Evolutionary conservation across 495 filamentous ascomycete species (phyloP).

Genomic region (Neurospora sp.): DNA sequence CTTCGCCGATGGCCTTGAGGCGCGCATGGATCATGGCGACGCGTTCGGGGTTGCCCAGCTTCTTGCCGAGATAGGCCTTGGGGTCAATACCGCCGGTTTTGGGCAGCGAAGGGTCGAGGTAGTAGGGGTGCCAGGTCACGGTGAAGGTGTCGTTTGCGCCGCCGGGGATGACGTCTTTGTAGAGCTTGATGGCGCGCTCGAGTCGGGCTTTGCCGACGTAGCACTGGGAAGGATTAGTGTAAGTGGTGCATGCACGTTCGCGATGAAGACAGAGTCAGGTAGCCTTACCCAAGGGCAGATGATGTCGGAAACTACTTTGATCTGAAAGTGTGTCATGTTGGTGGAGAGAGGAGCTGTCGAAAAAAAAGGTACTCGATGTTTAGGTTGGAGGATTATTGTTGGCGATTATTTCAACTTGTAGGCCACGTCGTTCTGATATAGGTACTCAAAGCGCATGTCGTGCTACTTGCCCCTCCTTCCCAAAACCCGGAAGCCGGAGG

Average conservation of each 20-base stretch:
- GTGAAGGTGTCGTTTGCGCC: slow-evolving; percentile 56
- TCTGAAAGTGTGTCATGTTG: slow-evolving; percentile 65
- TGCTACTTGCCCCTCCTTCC: background rate
- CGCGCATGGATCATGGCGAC: slow-evolving; percentile 45
- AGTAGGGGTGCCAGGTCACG: slow-evolving; percentile 67
- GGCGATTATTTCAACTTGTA: background rate
- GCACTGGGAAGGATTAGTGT: slow-evolving; percentile 39
- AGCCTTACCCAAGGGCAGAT: slow-evolving; percentile 63
- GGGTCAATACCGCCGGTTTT: slow-evolving; percentile 16
- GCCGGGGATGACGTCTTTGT: slow-evolving; percentile 47
- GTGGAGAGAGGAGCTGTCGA: background rate
- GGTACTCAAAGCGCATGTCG: background rate
- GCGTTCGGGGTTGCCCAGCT: slow-evolving; percentile 40
- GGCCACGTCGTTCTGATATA: background rate
- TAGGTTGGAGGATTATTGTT: background rate
- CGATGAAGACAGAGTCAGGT: background rate
- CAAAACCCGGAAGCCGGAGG: background rate
- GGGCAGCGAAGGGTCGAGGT: slow-evolving; percentile 60
- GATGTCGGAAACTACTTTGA: slow-evolving; percentile 66
- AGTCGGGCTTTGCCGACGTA: slow-evolving; percentile 76
- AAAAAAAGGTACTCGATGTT: background rate
- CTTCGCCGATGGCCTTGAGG: slow-evolving; percentile 46
- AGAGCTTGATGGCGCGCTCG: slow-evolving; percentile 54
- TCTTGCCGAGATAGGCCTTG: slow-evolving; percentile 14
- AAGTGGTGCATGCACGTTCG: background rate